These are phyloP conservation scores for Rhodotorula sp. DNA, from an alignment of 1,284 basidiomycete species.

Conservation along the genomic window DNA sequence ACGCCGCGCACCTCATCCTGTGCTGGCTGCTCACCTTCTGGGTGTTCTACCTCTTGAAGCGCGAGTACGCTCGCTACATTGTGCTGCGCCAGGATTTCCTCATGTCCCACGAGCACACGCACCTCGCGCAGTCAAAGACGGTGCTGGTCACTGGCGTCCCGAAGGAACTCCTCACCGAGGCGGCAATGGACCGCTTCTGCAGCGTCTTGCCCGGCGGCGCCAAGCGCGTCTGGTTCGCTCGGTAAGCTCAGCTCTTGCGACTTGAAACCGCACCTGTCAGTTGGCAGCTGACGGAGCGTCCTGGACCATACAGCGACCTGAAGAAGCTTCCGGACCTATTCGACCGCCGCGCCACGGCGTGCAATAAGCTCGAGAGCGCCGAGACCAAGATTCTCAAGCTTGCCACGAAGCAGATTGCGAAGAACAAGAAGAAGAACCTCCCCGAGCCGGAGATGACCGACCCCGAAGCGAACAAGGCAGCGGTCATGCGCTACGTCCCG, in stretches of 20 bases:
- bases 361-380: slow-evolving; percentile 76
- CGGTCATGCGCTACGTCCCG: slow-evolving; percentile 63
- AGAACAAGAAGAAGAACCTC: slow-evolving; percentile 48
- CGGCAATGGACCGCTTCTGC: slow-evolving; percentile 64
- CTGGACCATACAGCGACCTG: slow-evolving; percentile 57
- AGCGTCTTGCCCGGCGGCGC: slow-evolving; percentile 77
- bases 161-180: slow-evolving; percentile 64
- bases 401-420: slow-evolving; percentile 60
- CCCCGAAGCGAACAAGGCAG: slow-evolving; percentile 24
- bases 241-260: slow-evolving; percentile 49
- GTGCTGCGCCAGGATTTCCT: slow-evolving; percentile 80
- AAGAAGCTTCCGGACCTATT: slow-evolving; percentile 79
- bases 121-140: slow-evolving; percentile 77
- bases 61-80: slow-evolving; percentile 78
- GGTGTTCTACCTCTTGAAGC: slow-evolving; percentile 76
- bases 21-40: slow-evolving; percentile 76
- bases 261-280: slow-evolving; percentile 9
- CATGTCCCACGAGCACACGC: slow-evolving; percentile 67
- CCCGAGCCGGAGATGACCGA: slow-evolving; percentile 7
- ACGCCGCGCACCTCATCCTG: slow-evolving; percentile 71
- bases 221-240: slow-evolving; percentile 84
- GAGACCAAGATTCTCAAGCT: slow-evolving; percentile 72
- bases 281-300: neutral
- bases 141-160: slow-evolving; percentile 87
- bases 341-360: slow-evolving; percentile 71